Evolutionary conservation across 2,329 filamentous ascomycete genomes (phyloP).

Genomic region (Ceratocystis albifundus): DNA sequence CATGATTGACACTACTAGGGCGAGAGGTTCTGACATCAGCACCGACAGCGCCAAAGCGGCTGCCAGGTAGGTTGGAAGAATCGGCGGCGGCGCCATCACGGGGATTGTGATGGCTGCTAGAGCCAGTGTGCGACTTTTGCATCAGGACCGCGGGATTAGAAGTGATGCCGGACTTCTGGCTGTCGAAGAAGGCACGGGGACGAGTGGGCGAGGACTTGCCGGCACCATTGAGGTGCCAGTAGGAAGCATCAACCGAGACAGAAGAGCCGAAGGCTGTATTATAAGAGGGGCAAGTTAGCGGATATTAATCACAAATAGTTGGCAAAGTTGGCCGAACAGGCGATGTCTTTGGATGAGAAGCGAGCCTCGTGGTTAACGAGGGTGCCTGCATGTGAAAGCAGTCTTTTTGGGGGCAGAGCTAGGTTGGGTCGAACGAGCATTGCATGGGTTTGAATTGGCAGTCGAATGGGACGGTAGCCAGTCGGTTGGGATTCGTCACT

Average conservation of each 20-base stretch:
- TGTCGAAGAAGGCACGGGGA: conserved; percentile 14
- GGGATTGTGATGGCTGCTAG: conserved; percentile 16
- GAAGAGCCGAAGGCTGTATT: background rate
- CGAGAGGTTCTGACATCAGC: conserved; percentile 16
- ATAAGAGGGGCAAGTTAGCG: background rate
- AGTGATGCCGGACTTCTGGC: background rate
- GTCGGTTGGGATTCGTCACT: background rate
- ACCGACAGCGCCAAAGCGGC: conserved; percentile 13
- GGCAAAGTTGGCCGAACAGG: too few species aligned
- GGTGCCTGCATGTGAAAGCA: background rate
- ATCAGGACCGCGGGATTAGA: conserved; percentile 5
- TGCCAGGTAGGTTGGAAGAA: background rate
- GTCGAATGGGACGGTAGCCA: background rate
- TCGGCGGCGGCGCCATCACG: conserved; percentile 13
- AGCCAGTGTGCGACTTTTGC: background rate
- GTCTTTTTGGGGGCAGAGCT: background rate
- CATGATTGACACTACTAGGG: conserved; percentile 7
- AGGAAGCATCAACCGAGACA: background rate
- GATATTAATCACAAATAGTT: background rate
- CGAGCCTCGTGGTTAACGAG: background rate
- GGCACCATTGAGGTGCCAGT: conserved; percentile 3
- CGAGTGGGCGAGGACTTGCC: conserved; percentile 16
- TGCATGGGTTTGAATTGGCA: background rate
- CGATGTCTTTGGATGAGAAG: too few species aligned
- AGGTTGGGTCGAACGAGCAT: too few species aligned